Percentiles rank a stretch among this genome's conserved stretches.
phyloP scores from a whole-genome alignment of 2,329 filamentous ascomycete genomes.

The Neonectria coccinea region DNA sequence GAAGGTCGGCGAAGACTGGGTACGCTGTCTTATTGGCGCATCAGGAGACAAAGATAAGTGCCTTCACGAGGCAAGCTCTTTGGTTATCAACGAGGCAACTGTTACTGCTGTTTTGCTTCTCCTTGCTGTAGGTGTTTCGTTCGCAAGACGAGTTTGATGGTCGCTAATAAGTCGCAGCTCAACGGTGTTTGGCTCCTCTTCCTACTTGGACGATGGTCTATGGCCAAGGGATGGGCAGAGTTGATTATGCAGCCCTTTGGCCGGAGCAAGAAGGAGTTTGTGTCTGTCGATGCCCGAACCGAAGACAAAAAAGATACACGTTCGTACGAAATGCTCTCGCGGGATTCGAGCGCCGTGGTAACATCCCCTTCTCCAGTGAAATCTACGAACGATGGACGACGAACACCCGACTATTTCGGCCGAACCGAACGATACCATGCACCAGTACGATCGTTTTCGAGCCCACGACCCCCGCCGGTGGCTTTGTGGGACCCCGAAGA shows the following conservation, averaged over 20 bases:
- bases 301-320: slow-evolving; percentile 72
- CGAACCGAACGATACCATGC: slow-evolving; percentile 66
- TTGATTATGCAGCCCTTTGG: slow-evolving; percentile 64
- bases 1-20: slow-evolving; percentile 71
- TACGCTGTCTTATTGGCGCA: slow-evolving; percentile 73
- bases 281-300: slow-evolving; percentile 82
- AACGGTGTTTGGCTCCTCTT: slow-evolving; percentile 89
- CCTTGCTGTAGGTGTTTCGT: slow-evolving; percentile 71
- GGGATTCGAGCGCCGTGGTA: slow-evolving; percentile 66
- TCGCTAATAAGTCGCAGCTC: slow-evolving; percentile 60
- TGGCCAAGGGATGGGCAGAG: slow-evolving; percentile 86
- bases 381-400: slow-evolving; percentile 53
- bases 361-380: slow-evolving; percentile 61
- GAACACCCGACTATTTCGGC: slow-evolving; percentile 68
- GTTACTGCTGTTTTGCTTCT: slow-evolving; percentile 86
- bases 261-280: slow-evolving; percentile 79
- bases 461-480: slow-evolving; percentile 61
- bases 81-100: slow-evolving; percentile 81
- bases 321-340: slow-evolving; percentile 85
- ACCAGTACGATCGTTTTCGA: slow-evolving; percentile 67
- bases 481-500: slow-evolving; percentile 58
- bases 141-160: background rate
- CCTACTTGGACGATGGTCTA: slow-evolving; percentile 84
- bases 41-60: slow-evolving; percentile 74
- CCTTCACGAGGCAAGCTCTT: slow-evolving; percentile 64